A percentile compares a stretch with the other conserved stretches of the same genome.
phyloP scores from a whole-genome alignment of 2,329 filamentous ascomycete species.

The Plenodomus lindquistii region DNA sequence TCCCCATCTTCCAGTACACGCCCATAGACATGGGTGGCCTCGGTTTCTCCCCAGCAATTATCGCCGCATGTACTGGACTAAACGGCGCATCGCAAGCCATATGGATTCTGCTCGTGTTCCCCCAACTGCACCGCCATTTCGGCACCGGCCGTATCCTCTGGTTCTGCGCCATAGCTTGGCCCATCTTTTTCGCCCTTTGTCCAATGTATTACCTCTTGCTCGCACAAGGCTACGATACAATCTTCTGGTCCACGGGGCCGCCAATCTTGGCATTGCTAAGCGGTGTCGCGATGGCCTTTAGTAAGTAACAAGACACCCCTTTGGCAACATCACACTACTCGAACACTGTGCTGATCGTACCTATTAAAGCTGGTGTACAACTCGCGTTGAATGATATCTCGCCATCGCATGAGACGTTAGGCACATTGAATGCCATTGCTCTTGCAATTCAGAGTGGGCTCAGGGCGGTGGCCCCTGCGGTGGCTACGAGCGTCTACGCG shows the following conservation, averaged over 20 bases:
- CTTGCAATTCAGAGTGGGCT: slow-evolving; percentile 65
- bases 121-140: slow-evolving; percentile 65
- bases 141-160: slow-evolving; percentile 70
- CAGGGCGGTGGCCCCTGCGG: slow-evolving; percentile 67
- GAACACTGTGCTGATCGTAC: slow-evolving; percentile 3
- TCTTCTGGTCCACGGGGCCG: slow-evolving; percentile 63
- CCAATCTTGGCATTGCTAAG: slow-evolving; percentile 58
- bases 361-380: slow-evolving; percentile 60
- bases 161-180: slow-evolving; percentile 62
- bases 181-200: slow-evolving; percentile 62
- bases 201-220: slow-evolving; percentile 63
- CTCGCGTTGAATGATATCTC: slow-evolving; percentile 75
- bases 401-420: slow-evolving; percentile 66
- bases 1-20: slow-evolving; percentile 71
- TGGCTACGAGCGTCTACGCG: slow-evolving; percentile 70
- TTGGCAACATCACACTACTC: background rate
- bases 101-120: slow-evolving; percentile 74
- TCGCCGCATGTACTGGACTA: slow-evolving; percentile 67
- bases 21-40: slow-evolving; percentile 65
- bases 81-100: slow-evolving; percentile 68
- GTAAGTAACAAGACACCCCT: slow-evolving; percentile 31
- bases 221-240: slow-evolving; percentile 45
- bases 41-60: slow-evolving; percentile 64
- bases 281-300: slow-evolving; percentile 71
- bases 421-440: slow-evolving; percentile 71